Evolutionary conservation across 164 flowering plant genomes (phyloP).

Genomic region (Sedum album): DNA sequence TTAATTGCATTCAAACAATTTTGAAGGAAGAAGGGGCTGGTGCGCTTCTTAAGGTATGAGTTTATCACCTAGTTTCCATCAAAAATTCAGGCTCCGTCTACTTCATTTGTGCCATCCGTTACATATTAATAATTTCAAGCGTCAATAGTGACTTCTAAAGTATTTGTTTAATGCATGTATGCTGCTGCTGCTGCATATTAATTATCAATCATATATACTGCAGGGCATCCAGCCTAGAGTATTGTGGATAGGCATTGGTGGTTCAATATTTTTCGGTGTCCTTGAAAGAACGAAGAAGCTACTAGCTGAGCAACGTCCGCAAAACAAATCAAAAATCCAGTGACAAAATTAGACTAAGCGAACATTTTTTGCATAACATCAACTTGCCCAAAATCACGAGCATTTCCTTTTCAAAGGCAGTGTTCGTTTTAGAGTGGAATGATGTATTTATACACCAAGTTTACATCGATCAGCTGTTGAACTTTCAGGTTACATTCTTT

Average conservation of each 20-base stretch:
- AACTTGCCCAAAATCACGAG: not conserved
- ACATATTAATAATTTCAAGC: not conserved
- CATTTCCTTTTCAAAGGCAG: constrained; percentile 8
- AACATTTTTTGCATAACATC: not conserved
- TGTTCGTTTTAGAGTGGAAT: constrained; percentile 22
- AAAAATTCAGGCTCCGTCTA: not conserved
- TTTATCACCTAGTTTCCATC: not conserved
- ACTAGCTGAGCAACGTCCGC: constrained; percentile 36
- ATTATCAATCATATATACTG: not conserved
- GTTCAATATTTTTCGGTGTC: constrained; percentile 84
- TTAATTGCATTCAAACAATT: constrained; percentile 68
- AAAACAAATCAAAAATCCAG: not conserved
- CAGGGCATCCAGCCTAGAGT: constrained; percentile 91
- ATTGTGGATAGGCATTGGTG: constrained; percentile 92
- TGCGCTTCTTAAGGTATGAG: constrained; percentile 73
- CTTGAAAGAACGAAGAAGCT: constrained; percentile 64
- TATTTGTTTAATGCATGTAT: too few relatives aligned
- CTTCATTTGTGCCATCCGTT: not conserved
- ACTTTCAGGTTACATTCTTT: too few relatives aligned
- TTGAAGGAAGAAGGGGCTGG: constrained; percentile 72
- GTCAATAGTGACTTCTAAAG: too few relatives aligned
- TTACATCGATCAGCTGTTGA: too few relatives aligned
- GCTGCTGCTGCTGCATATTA: too few relatives aligned
- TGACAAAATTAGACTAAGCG: not conserved
- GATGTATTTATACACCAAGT: too few relatives aligned